Evolutionary conservation across 83 land plant species (phyloP), one percentile per base, ranked within the genome.

Genomic region (Thuja plicata): DNA sequence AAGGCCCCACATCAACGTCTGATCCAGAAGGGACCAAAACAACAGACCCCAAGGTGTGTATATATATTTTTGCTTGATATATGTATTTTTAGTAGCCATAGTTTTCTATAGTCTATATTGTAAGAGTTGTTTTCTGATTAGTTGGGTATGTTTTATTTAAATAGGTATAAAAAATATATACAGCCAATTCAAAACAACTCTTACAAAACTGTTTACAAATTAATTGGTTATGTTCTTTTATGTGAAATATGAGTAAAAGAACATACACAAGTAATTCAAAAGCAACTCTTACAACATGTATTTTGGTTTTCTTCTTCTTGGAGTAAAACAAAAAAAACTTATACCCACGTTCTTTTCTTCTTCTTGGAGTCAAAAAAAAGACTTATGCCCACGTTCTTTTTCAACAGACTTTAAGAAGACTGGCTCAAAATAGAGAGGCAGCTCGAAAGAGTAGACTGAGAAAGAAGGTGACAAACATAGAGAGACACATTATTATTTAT

Each of bases 401-500:
- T 19, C 5, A 48, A 15, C 89, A 96, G 97, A 93, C 93, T 50
- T 85, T 94, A 89, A 94, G 97, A 90, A 91, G 97, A 27, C 94
- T 96, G 34, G 97, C 97, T 74, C 96, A 96, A 91, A 96, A 96
- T 91, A 94, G 97, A 85, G 97, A 96, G 88, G 97, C 97, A 50
- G 96, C 97, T 24, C 89, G 96, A 88, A 96, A 96, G 91, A 96
- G 97, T 90, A 93, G 97, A 91, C 91, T 96, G 1, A 92, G 97
- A 79, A 96, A 95, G 71, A 96, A 95, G 97, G 96, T 91, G 43
- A 83, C 48, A 35, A 3, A 11, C 17, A 76, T 11, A 74, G 16
- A 30, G 73, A 5, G 34, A 34, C 13, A 21, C 70, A 62, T 62
- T 43, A 24, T 38, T 35, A 37, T 5, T 35, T 19, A 24, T 30